Evolutionary conservation across 169 alveolate genomes (phyloP).

Genomic region (Perkinsus marinus): DNA sequence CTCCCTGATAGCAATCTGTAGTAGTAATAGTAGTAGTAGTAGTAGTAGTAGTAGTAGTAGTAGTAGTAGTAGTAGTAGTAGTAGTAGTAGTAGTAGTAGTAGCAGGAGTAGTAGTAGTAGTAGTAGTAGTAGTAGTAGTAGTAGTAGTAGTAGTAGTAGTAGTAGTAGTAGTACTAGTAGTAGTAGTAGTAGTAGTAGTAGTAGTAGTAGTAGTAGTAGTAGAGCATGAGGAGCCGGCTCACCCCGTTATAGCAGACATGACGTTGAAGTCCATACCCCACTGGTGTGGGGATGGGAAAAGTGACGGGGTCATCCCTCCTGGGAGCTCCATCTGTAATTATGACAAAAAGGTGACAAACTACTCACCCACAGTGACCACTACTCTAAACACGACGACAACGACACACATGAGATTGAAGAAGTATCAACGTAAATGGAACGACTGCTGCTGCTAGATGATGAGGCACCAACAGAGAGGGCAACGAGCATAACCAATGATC

Average conservation of each 20-base stretch:
- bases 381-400: neutral
- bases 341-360: neutral
- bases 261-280: neutral
- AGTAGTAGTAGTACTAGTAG: no score
- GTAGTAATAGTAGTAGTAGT: neutral
- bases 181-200: no score
- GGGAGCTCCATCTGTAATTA: neutral
- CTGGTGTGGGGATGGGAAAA: neutral
- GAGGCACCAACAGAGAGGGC: neutral
- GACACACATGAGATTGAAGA: neutral
- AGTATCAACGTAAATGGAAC: neutral
- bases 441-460: no score
- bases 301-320: neutral
- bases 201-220: neutral
- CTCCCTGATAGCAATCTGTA: neutral
- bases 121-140: neutral
- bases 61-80: neutral
- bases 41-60: neutral
- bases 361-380: neutral
- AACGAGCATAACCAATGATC: neutral
- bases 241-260: neutral
- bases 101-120: no score
- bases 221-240: neutral
- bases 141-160: neutral
- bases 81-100: no score